These are phyloP conservation scores for Boletus tomentosulus DNA, from an alignment of 768 basidiomycete genomes.

Conservation along the genomic window DNA sequence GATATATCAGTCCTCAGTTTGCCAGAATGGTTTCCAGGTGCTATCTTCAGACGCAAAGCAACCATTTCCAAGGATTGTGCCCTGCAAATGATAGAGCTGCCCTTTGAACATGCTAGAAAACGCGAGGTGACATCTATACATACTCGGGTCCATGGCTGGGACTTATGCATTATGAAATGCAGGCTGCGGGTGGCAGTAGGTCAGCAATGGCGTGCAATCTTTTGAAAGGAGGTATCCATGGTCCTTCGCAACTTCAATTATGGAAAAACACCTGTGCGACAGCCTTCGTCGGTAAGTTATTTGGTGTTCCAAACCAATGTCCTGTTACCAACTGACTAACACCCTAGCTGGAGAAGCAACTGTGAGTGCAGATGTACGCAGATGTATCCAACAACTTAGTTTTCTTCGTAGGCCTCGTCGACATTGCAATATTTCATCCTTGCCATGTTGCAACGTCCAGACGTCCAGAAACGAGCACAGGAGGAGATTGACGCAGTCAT, in stretches of 20 bases:
- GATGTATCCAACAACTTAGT: background rate
- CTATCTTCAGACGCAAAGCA: slow-evolving; percentile 26
- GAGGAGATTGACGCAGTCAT: slow-evolving; percentile 29
- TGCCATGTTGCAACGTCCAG: slow-evolving; percentile 30
- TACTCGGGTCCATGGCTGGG: background rate
- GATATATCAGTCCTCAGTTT: slow-evolving; percentile 15
- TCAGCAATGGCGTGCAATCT: slow-evolving; percentile 15
- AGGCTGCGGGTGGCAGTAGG: slow-evolving; percentile 10
- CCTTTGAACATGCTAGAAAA: slow-evolving; percentile 13
- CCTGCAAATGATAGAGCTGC: slow-evolving; percentile 10
- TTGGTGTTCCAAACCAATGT: background rate
- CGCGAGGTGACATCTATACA: slow-evolving; percentile 7
- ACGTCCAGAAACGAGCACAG: slow-evolving; percentile 28
- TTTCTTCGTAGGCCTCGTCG: slow-evolving; percentile 2
- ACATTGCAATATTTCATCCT: slow-evolving; percentile 24
- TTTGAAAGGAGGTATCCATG: background rate
- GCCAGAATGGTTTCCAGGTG: slow-evolving; percentile 23
- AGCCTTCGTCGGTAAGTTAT: background rate
- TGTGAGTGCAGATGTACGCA: background rate
- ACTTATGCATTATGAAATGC: background rate
- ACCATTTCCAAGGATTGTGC: slow-evolving; percentile 5
- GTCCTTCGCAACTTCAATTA: background rate
- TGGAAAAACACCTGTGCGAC: background rate
- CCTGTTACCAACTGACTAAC: background rate
- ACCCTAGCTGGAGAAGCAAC: slow-evolving; percentile 20